phyloP scores from a whole-genome alignment of 2,329 filamentous ascomycete genomes.

The Fusarium camptoceras region DNA sequence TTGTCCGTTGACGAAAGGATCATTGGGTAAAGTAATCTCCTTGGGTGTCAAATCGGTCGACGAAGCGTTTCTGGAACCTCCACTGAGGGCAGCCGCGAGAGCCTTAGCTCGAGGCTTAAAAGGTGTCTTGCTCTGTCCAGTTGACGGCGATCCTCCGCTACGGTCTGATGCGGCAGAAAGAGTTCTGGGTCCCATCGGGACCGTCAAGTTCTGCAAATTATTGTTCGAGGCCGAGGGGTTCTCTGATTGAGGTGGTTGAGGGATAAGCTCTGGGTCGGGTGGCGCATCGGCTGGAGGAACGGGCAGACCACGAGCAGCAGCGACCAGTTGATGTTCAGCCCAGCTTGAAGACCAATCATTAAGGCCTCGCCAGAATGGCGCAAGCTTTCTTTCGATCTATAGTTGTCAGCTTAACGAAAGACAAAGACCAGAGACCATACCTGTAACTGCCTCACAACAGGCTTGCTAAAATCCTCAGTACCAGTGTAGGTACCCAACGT shows the following conservation, averaged over 20 bases:
- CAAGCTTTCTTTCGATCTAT: slow-evolving; percentile 90
- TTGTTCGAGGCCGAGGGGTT: slow-evolving; percentile 62
- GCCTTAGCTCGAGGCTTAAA: slow-evolving; percentile 91
- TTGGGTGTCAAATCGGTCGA: slow-evolving; percentile 78
- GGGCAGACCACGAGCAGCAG: slow-evolving; percentile 84
- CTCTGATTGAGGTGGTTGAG: slow-evolving; percentile 57
- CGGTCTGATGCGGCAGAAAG: slow-evolving; percentile 83
- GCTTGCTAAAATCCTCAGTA: slow-evolving; percentile 91
- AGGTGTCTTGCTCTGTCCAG: slow-evolving; percentile 57
- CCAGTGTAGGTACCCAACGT: slow-evolving; percentile 95
- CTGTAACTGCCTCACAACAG: slow-evolving; percentile 88
- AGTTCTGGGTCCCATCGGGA: slow-evolving; percentile 82
- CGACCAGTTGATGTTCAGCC: slow-evolving; percentile 96
- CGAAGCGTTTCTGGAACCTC: slow-evolving; percentile 78
- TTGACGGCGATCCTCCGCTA: slow-evolving; percentile 65
- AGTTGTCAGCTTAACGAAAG: slow-evolving; percentile 30
- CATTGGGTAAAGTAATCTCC: slow-evolving; percentile 82
- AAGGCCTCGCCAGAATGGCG: slow-evolving; percentile 94
- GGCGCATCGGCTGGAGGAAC: slow-evolving; percentile 88
- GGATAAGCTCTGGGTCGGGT: slow-evolving; percentile 73
- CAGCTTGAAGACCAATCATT: slow-evolving; percentile 89
- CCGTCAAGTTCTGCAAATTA: slow-evolving; percentile 77
- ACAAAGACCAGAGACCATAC: slow-evolving; percentile 60
- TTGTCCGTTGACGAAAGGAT: slow-evolving; percentile 94
- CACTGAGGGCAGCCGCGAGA: slow-evolving; percentile 81